These are phyloP conservation scores for Acanthamoeba culbertsoni DNA, from an alignment of 208 protist genomes.

Conservation along the genomic window DNA sequence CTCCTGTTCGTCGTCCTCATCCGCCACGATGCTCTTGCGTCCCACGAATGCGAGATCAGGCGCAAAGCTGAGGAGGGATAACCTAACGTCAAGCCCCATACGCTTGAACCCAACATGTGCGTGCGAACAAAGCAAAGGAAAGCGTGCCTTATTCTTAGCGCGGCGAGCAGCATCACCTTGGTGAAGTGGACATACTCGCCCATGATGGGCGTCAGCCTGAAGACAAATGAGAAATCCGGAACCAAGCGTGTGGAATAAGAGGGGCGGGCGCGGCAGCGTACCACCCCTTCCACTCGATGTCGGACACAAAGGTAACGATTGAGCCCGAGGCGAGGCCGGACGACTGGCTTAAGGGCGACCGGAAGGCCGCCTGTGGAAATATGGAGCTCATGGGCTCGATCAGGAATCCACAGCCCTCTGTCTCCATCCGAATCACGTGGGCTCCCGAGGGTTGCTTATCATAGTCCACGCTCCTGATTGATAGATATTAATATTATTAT, in stretches of 20 bases:
- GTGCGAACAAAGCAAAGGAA: background rate
- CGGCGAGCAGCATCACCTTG: constrained; percentile 26
- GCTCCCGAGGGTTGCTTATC: background rate
- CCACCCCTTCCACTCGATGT: constrained; percentile 43
- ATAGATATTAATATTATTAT: too few species aligned
- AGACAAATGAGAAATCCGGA: too few species aligned
- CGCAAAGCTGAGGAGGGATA: background rate
- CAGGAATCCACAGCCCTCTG: constrained; percentile 35
- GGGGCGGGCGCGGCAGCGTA: background rate
- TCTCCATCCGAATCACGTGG: constrained; percentile 36
- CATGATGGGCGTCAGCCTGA: constrained; percentile 46
- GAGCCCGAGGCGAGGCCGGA: background rate
- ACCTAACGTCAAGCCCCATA: too few species aligned
- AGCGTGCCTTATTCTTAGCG: background rate
- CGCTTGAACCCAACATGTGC: background rate
- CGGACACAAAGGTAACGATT: constrained; percentile 48
- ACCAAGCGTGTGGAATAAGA: background rate
- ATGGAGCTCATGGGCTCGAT: constrained; percentile 42
- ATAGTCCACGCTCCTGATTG: background rate
- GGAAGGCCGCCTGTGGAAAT: background rate
- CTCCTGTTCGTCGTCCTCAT: background rate
- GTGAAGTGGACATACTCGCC: constrained; percentile 19
- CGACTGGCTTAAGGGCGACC: background rate
- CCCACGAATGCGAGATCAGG: background rate
- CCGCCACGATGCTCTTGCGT: background rate